Base-by-base conservation (phyloP, 2,329 filamentous ascomycete genomes). In the Lecanosticta acicola region DNA sequence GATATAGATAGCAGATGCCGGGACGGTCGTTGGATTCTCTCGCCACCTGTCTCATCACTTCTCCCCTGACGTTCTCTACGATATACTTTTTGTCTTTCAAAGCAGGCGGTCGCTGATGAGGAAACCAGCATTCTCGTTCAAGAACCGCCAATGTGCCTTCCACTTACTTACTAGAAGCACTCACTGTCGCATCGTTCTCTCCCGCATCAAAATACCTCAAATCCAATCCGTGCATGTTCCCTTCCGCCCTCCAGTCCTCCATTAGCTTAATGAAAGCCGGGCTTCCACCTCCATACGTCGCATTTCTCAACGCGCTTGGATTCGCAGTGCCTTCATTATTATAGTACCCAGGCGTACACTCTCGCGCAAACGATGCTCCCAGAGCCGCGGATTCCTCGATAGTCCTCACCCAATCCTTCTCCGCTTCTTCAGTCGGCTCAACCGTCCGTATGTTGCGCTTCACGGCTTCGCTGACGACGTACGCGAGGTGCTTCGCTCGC, bases 321-420 rank as follows among this genome's bases (percentile, higher is more conserved):
- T 19, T 36, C 34, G 41, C 39, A 26, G 37, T 42, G 1, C 68
- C 71, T 59, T 78, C 73, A 29, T 60, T 62, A 38, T 75, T 80
- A 36, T 72, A 65, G 51, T 79, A 80, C 3, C 72, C 68, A 0
- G 77, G 77, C 16, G 76, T 78, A 60, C 77, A 81, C 19, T 72
- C 66, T 3, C 61, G 56, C 19, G 73, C 44, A n/a, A 56, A 56
- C 2, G 62, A 62, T 0, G 66, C 65, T 32, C 71, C 66, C 29
- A 67, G 64, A 8, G 59, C 60, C 0, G 70, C 72, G 1, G 68
- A 63, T 43, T 61, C 59, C 55, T 73, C 58, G 35, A 75, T 66
- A 36, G 64, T 58, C 17, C 57, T 49, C 1, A 68, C 63, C 73
- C 75, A 79, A 2, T 60, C 67, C 41, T 75, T 67, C 55, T 77